Evolutionary conservation across 805 yeast genomes (phyloP).

Genomic region (Monosporozyma servazzii): DNA sequence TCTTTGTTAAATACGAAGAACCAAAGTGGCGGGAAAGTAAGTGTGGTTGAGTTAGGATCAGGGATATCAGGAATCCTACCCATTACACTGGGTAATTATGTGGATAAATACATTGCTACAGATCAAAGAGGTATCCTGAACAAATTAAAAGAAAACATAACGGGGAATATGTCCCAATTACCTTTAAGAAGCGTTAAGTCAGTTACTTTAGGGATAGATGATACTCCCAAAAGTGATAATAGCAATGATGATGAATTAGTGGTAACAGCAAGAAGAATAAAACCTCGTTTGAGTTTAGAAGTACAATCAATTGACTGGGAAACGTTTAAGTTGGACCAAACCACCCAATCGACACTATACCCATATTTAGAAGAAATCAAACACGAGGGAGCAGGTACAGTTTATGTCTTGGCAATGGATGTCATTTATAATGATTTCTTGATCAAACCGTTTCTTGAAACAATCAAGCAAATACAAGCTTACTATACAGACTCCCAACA

Average conservation of each 20-base stretch:
- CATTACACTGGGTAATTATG: slow-evolving; percentile 22
- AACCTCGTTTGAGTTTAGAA: slow-evolving; percentile 11
- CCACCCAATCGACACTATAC: background rate
- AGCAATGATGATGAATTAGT: background rate
- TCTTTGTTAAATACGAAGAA: background rate
- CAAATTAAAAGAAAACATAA: slow-evolving; percentile 21
- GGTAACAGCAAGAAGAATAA: background rate
- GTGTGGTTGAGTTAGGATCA: slow-evolving; percentile 27
- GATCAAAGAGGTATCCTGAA: slow-evolving; percentile 28
- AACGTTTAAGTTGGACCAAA: slow-evolving; percentile 10
- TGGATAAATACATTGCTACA: slow-evolving; percentile 22
- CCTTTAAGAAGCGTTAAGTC: slow-evolving; percentile 13
- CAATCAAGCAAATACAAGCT: slow-evolving; percentile 12
- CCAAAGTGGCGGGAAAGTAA: slow-evolving; percentile 1
- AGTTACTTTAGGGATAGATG: slow-evolving; percentile 4
- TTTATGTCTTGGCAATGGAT: slow-evolving; percentile 28
- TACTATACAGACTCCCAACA: slow-evolving; percentile 3
- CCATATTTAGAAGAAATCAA: slow-evolving; percentile 2
- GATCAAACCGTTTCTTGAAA: slow-evolving; percentile 24
- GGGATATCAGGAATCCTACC: slow-evolving; percentile 28
- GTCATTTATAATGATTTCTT: slow-evolving; percentile 30
- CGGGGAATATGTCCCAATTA: slow-evolving; percentile 20
- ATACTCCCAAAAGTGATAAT: background rate
- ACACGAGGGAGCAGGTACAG: background rate
- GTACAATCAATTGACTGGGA: slow-evolving; percentile 28